These are phyloP conservation scores for Neckera pumila DNA, from an alignment of 225 moss, liverwort and hornwort genomes.

Conservation along the genomic window DNA sequence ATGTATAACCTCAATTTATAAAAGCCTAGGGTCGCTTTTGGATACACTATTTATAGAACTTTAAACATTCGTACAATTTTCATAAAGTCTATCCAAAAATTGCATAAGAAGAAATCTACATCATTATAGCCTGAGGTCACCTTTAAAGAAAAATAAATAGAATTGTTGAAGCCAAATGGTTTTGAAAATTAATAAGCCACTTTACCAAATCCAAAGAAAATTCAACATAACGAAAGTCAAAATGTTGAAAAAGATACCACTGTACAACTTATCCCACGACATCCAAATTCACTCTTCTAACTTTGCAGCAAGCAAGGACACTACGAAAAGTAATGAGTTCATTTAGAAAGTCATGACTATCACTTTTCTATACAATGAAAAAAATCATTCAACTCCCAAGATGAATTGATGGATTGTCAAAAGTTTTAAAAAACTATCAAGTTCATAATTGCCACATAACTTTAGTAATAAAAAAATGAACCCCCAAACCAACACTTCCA, in stretches of 20 bases:
- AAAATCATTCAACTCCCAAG: not conserved
- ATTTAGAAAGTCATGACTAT: fast-evolving
- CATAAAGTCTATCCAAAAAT: not conserved
- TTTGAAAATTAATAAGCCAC: not conserved
- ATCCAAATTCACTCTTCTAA: not conserved
- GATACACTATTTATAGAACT: fast-evolving
- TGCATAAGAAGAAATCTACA: not conserved
- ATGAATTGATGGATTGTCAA: fast-evolving
- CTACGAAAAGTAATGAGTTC: not conserved
- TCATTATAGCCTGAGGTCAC: fast-evolving
- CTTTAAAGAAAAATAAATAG: fast-evolving
- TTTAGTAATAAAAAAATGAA: too few species aligned
- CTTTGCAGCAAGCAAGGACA: fast-evolving
- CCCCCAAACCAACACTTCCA: fast-evolving
- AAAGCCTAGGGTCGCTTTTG: fast-evolving
- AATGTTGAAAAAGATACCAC: not conserved
- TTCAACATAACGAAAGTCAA: not conserved
- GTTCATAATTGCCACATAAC: too few species aligned
- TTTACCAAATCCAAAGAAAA: not conserved
- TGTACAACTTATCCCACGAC: not conserved
- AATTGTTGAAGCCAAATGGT: not conserved
- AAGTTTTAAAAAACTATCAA: too few species aligned
- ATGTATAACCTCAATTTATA: not conserved
- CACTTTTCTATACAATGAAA: not conserved
- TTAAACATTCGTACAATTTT: not conserved